These are phyloP conservation scores for Cutaneotrichosporon sp. DNA, from an alignment of 1,284 basidiomycete genomes.

Conservation along the genomic window DNA sequence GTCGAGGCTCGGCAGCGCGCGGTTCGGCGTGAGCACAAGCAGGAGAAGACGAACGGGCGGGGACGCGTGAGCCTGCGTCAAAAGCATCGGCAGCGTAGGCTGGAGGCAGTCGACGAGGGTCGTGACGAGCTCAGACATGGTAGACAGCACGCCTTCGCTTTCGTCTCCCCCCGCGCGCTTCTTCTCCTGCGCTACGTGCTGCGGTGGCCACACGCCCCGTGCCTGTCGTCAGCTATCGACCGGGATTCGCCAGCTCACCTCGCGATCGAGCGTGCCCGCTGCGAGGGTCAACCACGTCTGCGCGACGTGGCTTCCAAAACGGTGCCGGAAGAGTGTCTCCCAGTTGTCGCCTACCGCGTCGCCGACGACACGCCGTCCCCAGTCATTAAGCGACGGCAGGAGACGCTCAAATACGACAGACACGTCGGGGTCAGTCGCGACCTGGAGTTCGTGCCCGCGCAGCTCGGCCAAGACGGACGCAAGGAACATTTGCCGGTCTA, in stretches of 20 bases:
- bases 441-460: conserved; percentile 74
- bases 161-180: conserved; percentile 6
- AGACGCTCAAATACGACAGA: conserved; percentile 81
- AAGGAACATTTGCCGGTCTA: conserved; percentile 77
- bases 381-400: conserved; percentile 87
- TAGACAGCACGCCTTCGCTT: conserved; percentile 60
- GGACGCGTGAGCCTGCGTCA: conserved; percentile 79
- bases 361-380: conserved; percentile 76
- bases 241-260: conserved; percentile 58
- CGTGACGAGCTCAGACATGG: conserved; percentile 53
- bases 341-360: conserved; percentile 79
- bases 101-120: conserved; percentile 32
- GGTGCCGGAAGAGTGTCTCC: conserved; percentile 66
- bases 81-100: conserved; percentile 58
- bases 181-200: conserved; percentile 47
- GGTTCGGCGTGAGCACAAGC: conserved; percentile 58
- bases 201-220: conserved; percentile 58
- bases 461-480: conserved; percentile 76
- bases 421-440: conserved; percentile 87
- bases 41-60: conserved; percentile 78
- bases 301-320: conserved; percentile 87
- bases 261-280: conserved; percentile 68
- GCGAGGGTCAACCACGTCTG: conserved; percentile 76
- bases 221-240: conserved; percentile 51
- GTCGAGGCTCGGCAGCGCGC: conserved; percentile 51